Evolutionary conservation across 257 asterid genomes (phyloP).

Genomic region (Solanum sitiens): DNA sequence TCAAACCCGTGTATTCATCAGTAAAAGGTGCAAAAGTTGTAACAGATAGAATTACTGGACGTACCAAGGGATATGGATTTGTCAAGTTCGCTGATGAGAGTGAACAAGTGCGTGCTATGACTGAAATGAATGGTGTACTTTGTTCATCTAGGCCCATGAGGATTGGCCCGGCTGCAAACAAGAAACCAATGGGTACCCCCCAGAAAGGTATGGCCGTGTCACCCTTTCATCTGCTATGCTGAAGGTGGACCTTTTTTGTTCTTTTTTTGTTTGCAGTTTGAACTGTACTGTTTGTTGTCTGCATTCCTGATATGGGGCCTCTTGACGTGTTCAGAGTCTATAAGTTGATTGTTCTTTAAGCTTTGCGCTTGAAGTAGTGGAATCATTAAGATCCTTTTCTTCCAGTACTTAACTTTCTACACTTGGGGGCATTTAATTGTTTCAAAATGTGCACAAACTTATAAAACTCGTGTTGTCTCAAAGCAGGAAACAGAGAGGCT

Average conservation of each 20-base stretch:
- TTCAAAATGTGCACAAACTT: slow-evolving; percentile 45
- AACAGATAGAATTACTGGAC: slow-evolving; percentile 67
- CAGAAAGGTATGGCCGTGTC: slow-evolving; percentile 39
- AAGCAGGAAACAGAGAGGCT: slow-evolving; percentile 95
- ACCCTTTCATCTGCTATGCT: background rate
- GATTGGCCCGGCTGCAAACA: slow-evolving; percentile 83
- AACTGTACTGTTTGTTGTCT: background rate
- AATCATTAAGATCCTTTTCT: slow-evolving; percentile 45
- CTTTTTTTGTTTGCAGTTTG: background rate
- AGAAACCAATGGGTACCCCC: slow-evolving; percentile 39
- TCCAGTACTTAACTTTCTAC: slow-evolving; percentile 44
- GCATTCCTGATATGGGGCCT: background rate
- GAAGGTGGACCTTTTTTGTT: background rate
- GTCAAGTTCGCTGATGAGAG: slow-evolving; percentile 75
- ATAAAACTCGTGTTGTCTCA: slow-evolving; percentile 71
- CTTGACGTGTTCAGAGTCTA: slow-evolving; percentile 8
- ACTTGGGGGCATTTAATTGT: slow-evolving; percentile 43
- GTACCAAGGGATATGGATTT: slow-evolving; percentile 87
- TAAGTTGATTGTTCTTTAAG: slow-evolving; percentile 27
- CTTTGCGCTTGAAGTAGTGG: slow-evolving; percentile 39
- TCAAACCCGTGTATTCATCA: slow-evolving; percentile 47
- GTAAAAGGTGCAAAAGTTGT: slow-evolving; percentile 87
- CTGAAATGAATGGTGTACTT: slow-evolving; percentile 72
- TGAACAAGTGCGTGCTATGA: slow-evolving; percentile 76
- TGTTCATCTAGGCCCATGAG: slow-evolving; percentile 88